A percentile compares a stretch with the other conserved stretches of the same genome.
Evolutionary conservation across 208 protist species (phyloP).

Genomic region (Wallacemonas rigidus): DNA sequence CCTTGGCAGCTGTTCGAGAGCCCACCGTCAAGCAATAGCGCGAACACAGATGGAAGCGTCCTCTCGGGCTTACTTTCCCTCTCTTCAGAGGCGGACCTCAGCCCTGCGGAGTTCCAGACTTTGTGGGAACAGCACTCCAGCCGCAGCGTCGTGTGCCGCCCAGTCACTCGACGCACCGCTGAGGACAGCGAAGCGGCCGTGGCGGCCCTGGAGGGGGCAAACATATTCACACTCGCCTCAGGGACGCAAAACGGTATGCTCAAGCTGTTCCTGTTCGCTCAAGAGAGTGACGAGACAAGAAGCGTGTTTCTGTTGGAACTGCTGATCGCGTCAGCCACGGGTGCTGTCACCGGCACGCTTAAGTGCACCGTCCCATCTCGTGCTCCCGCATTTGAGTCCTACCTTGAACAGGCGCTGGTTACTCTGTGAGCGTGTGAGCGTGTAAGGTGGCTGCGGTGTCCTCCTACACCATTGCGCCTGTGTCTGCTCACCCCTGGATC

Average conservation of each 20-base stretch:
- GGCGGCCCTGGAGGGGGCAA: slow-evolving; percentile 35
- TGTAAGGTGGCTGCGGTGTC: too few species aligned
- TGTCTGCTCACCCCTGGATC: too few species aligned
- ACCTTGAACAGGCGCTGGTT: neutral
- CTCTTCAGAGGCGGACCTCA: slow-evolving; percentile 40
- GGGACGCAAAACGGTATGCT: slow-evolving; percentile 36
- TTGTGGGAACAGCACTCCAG: neutral
- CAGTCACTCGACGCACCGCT: neutral
- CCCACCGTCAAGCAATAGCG: neutral
- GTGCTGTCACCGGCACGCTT: slow-evolving; percentile 33
- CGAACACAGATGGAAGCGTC: neutral
- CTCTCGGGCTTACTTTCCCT: slow-evolving; percentile 13
- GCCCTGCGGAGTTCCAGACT: slow-evolving; percentile 43
- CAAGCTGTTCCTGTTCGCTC: slow-evolving; percentile 58
- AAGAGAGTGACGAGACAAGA: slow-evolving; percentile 6
- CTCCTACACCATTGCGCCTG: too few species aligned
- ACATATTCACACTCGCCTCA: slow-evolving; percentile 60
- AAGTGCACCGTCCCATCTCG: slow-evolving; percentile 34
- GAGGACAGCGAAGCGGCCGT: slow-evolving; percentile 32
- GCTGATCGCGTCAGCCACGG: slow-evolving; percentile 22
- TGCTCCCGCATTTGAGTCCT: neutral
- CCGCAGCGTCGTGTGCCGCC: slow-evolving; percentile 26
- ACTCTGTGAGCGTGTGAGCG: neutral
- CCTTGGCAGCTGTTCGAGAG: neutral
- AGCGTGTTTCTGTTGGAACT: slow-evolving; percentile 44